phyloP scores from a whole-genome alignment of 1,284 basidiomycete species.

The Trichosporon ovoides region DNA sequence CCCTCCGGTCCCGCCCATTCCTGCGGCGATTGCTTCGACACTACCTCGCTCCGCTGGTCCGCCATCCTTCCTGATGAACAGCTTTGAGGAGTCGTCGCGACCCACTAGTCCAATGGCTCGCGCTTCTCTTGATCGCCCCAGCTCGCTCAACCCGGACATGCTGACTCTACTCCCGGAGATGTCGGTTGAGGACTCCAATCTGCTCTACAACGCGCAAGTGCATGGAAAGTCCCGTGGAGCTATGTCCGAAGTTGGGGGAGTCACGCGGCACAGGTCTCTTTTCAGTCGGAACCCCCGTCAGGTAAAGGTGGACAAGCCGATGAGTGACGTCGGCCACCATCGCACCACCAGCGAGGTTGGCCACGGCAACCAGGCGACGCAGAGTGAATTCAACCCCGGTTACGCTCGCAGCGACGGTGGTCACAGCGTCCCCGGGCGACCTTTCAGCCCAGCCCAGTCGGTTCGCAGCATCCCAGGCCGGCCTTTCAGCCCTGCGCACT shows the following conservation, averaged over 20 bases:
- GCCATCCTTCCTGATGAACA: not conserved
- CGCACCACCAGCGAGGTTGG: not conserved
- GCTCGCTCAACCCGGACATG: slow-evolving; percentile 39
- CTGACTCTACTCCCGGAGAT: slow-evolving; percentile 47
- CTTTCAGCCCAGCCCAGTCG: slow-evolving; percentile 2
- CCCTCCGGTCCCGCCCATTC: not conserved
- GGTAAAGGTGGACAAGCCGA: not conserved
- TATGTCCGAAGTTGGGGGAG: not conserved
- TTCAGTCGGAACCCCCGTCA: not conserved
- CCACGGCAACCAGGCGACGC: not conserved
- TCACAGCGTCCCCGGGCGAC: not conserved
- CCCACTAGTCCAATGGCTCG: not conserved
- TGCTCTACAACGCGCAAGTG: slow-evolving; percentile 7
- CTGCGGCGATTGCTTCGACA: not conserved
- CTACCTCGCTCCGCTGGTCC: not conserved
- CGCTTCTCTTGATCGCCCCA: slow-evolving; percentile 33
- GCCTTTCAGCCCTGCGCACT: slow-evolving; percentile 1
- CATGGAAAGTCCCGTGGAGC: not conserved
- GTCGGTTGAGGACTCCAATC: slow-evolving; percentile 31
- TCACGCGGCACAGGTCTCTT: not conserved
- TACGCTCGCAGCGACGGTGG: slow-evolving; percentile 5
- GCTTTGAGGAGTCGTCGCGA: not conserved
- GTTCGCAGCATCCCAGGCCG: not conserved
- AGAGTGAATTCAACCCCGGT: not conserved
- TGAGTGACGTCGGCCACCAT: not conserved